Base-by-base conservation (phyloP, 2,329 filamentous ascomycete species). In the Penicillium sp. region DNA sequence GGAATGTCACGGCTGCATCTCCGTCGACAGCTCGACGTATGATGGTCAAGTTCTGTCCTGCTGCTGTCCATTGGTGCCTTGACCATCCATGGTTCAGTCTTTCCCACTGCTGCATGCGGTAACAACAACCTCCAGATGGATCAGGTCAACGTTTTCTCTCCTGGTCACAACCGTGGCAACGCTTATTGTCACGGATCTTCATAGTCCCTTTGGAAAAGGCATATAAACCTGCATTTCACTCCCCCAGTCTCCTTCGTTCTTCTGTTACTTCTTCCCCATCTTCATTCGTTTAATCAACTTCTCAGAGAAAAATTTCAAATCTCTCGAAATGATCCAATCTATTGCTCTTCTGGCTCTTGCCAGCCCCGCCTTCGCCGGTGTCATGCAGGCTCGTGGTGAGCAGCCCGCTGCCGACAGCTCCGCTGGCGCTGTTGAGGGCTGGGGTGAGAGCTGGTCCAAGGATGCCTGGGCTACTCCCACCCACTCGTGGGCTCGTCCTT, bases 321-420 rank as follows among this genome's bases (percentile, higher is more conserved):
- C 34, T 41, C 42, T 48, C 58, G 49, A 56, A 44, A 65, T 65
- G 62, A 55, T 64, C 44, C 60, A 61, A 45, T 52, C 55, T 48
- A 35, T 62, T 48, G 55, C 60, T 42, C 43, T 65, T 38, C 43
- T 65, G 51, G 60, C 58, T 35, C 50, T 65, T 44, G 55, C 59
- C 40, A 54, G 54, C 50, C 60, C 60, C 27, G 60, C 56, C 30
- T 52, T 64, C 32, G 61, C 59, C 32, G 60, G 59, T 47, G 52
- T 64, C 31, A 53, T 61, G 34, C 48, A 55, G 34, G 47, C 43
- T 30, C 50, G 51, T 32, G 48, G 52, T 35, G 47, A 50, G 32
- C 37, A 43, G 14, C 41, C 42, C 22, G 29, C 30, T 27, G 35
- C 35, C 15, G 37, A 40, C n/a, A 34, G 11, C 26, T 20, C 37